Percentiles rank a stretch among this genome's conserved stretches.
Evolutionary conservation across 106 monocot genomes (phyloP).

Genomic region (Allium sativum): DNA sequence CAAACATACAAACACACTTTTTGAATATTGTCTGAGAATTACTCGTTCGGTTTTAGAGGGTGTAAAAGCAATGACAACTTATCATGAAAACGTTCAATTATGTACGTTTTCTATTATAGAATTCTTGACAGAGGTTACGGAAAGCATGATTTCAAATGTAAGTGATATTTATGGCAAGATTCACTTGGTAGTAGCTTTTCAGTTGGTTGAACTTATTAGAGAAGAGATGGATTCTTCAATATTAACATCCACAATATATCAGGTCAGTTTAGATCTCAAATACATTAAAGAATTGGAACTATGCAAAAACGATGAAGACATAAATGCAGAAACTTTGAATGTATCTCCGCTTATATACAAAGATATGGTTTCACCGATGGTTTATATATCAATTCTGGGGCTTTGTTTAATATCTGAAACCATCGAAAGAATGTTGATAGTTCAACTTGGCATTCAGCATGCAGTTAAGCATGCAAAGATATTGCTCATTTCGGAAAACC

Average conservation of each 20-base stretch:
- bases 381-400: constrained; percentile 21
- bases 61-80: constrained; percentile 13
- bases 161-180: constrained; percentile 11
- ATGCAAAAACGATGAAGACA: constrained; percentile 3
- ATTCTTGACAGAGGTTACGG: constrained; percentile 23
- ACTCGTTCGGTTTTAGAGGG: constrained; percentile 36
- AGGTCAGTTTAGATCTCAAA: constrained; percentile 25
- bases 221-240: constrained; percentile 28
- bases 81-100: constrained; percentile 7
- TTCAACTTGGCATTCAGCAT: constrained; percentile 7
- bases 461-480: constrained; percentile 6
- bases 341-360: constrained; percentile 12
- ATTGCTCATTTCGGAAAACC: constrained; percentile 8
- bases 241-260: constrained; percentile 22
- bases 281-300: constrained; percentile 24
- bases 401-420: constrained; percentile 19
- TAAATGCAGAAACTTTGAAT: constrained; percentile 4
- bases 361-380: constrained; percentile 29
- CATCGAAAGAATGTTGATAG: constrained; percentile 1
- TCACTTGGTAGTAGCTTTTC: constrained; percentile 12
- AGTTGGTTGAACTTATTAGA: constrained; percentile 25
- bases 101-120: constrained; percentile 15
- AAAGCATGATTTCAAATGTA: constrained; percentile 12
- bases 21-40: constrained; percentile 25
- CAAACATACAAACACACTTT: constrained; percentile 18